Conservation (phyloP, 2,329 filamentous ascomycete genomes). For the Fusarium sambucinum region DNA sequence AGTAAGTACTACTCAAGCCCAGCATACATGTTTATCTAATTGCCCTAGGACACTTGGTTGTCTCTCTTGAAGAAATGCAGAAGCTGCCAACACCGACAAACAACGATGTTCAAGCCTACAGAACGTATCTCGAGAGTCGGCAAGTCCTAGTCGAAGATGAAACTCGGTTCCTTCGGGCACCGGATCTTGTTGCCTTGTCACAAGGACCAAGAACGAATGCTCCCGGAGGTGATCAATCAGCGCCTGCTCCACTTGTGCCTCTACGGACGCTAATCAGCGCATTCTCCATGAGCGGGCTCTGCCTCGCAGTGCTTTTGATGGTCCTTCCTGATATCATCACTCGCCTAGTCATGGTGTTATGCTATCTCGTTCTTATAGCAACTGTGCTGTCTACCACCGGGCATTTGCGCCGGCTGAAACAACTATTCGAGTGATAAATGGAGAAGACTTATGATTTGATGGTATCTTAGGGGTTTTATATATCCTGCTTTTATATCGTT, state of each 20-base stretch:
- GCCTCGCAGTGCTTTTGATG: slow-evolving; percentile 28
- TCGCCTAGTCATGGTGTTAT: slow-evolving; percentile 30
- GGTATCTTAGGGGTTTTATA: background rate
- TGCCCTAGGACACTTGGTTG: slow-evolving; percentile 66
- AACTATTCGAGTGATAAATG: slow-evolving; percentile 19
- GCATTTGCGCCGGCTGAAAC: slow-evolving; percentile 27
- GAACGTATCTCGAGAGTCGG: slow-evolving; percentile 66
- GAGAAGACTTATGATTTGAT: background rate
- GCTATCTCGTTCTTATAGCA: slow-evolving; percentile 25
- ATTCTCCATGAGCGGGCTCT: slow-evolving; percentile 34
- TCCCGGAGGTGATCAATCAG: slow-evolving; percentile 8
- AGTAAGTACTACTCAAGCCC: slow-evolving; percentile 7
- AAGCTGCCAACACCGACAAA: slow-evolving; percentile 61
- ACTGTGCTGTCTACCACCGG: slow-evolving; percentile 33
- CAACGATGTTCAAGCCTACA: slow-evolving; percentile 62
- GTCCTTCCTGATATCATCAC: slow-evolving; percentile 32
- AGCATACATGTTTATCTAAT: slow-evolving; percentile 7
- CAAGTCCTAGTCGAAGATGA: slow-evolving; percentile 68
- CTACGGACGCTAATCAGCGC: slow-evolving; percentile 25
- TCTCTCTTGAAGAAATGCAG: slow-evolving; percentile 67
- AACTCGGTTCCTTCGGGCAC: slow-evolving; percentile 66
- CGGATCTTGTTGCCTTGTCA: slow-evolving; percentile 28
- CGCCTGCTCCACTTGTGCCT: slow-evolving; percentile 14
- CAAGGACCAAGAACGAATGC: slow-evolving; percentile 13
- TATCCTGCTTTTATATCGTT: background rate